phyloP scores from a whole-genome alignment of 768 basidiomycete species.

The Leccinum rimulosum region DNA sequence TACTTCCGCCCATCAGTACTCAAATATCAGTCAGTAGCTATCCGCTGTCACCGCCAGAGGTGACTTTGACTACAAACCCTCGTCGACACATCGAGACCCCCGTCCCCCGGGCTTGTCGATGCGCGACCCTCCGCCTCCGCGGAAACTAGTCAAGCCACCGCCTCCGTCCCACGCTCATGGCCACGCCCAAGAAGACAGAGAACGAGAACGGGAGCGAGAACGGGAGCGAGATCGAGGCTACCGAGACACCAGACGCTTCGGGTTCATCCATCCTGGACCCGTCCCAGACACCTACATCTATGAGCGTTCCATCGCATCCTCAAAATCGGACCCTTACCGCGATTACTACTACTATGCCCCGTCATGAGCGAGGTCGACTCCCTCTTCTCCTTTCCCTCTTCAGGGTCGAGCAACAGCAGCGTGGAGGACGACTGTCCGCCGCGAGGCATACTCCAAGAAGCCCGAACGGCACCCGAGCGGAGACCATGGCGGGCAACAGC shows the following conservation, averaged over 20 bases:
- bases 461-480: constrained; percentile 23
- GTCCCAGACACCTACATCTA: constrained; percentile 53
- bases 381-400: constrained; percentile 31
- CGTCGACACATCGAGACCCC: constrained; percentile 29
- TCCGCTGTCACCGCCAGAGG: constrained; percentile 39
- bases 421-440: constrained; percentile 29
- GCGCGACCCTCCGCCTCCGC: constrained; percentile 29
- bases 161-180: constrained; percentile 23
- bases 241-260: constrained; percentile 29
- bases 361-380: constrained; percentile 35
- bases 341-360: constrained; percentile 41
- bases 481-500: constrained; percentile 21
- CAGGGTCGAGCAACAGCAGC: constrained; percentile 32
- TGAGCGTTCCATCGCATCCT: constrained; percentile 48
- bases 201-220: constrained; percentile 17
- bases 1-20: constrained; percentile 35
- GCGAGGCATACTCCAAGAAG: constrained; percentile 19
- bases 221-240: constrained; percentile 24
- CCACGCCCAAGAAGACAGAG: constrained; percentile 23
- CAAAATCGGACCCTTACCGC: constrained; percentile 50
- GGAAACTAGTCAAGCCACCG: constrained; percentile 35
- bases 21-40: constrained; percentile 31
- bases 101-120: constrained; percentile 21
- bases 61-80: constrained; percentile 46
- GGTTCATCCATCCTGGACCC: constrained; percentile 48